Base-by-base conservation (phyloP, 1,139 yeast genomes). In the Hemisphaericaspora xylofermentans region DNA sequence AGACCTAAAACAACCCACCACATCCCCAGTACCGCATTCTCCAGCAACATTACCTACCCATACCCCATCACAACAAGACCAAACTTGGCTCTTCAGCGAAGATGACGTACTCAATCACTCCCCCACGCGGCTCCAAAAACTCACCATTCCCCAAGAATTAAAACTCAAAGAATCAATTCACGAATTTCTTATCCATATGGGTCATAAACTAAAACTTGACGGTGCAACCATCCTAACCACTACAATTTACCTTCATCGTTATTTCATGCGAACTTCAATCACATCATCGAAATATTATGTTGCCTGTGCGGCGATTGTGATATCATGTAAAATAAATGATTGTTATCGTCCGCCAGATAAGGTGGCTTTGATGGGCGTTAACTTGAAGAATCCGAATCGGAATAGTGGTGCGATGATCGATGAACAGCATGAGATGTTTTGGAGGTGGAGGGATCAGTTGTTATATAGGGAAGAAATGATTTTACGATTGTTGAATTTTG, bases 401-500 rank as follows among this genome's bases (percentile, higher is more conserved):
- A 42, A 48, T 30, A 69, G 71, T 1, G 50, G 58, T 13, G 53
- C 54, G 38, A 49, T 55, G 2, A 58, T 71, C 4, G 74, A 69
- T 42, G 74, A 71, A 44, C 74, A 69, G 33, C 66, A 67, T 44
- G 67, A 65, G 34, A 47, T 63, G 39, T 72, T 68, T 48, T 72
- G 78, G 77, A 60, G 62, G 39, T 72, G 77, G 77, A 49, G 75
- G 31, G 77, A 72, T 51, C 77, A 72, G 51, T 50, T 72, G 4
- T 53, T 72, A 37, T 72, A 63, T 46, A 52, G 78, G 30, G 78
- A 72, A 47, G 78, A 72, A 51, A 53, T 72, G 33, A 61, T 72
- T 8, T 54, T 72, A 33, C 64, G 66, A 47, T 58, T 63, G 29
- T 57, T 72, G 35, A 68, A 70, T 42, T 72, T 72, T 42, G 77